Evolutionary conservation across 306 rosid species (phyloP), one percentile per base, ranked within the genome.

Genomic region (Rosa chinensis): DNA sequence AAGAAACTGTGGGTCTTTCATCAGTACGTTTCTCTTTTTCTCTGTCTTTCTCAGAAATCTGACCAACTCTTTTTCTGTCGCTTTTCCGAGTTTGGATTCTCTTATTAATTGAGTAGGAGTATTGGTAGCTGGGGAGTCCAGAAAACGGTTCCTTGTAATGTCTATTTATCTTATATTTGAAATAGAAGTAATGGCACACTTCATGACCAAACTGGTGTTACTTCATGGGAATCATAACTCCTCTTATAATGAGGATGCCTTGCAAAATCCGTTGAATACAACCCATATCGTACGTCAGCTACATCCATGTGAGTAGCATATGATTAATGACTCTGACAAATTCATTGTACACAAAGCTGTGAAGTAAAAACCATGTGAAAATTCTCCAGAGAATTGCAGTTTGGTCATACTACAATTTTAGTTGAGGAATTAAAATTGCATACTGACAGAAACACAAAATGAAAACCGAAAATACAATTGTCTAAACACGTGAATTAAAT

Each of bases 61-160:
- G 53, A 74, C 52, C 0, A 10, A 18, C 62, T 21, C 21, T 14
- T 52, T 35, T 28, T 25, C 50, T 9, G 48, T 37, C 66, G n/a
- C 77, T 73, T 32, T 66, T 4, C 70, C 70, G 42, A 63, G 69
- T 63, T 32, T 63, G 69, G 69, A 28, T 28, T 63, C 69, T 63
- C 69, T 63, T 63, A 13, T 28, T 32, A 32, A 28, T 13, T 63
- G 10, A n/a, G 10, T 21, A 12, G 11, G 39, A 28, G 39, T 16
- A 32, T 32, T 63, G 43, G 69, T 63, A 32, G 69, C 69, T 63
- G 68, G n/a, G 40, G 43, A 63, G 10, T 28, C 68, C 66, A 13
- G 13, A 11, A 61, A 32, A 23, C 66, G 37, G 37, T 59, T 56
- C 2, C 37, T 11, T 58, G 16, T 48, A 3, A 11, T 48, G 52